Evolutionary conservation across 2,329 filamentous ascomycete species (phyloP).

Genomic region (Biscogniauxia mediterranea): DNA sequence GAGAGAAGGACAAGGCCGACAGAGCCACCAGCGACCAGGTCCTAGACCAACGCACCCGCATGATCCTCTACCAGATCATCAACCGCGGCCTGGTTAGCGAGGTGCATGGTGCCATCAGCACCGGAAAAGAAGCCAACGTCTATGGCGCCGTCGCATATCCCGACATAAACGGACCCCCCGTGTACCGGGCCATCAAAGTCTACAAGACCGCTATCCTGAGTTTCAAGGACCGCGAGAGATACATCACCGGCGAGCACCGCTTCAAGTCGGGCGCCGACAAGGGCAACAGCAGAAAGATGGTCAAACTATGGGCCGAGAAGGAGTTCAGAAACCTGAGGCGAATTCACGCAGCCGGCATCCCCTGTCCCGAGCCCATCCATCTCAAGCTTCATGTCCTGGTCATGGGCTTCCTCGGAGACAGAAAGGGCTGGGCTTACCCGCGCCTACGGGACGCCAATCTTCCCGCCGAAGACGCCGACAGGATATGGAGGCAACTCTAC

Average conservation of each 20-base stretch:
- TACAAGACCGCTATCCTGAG: conserved; percentile 98
- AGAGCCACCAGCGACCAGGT: conserved; percentile 94
- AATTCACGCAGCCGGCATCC: conserved; percentile 79
- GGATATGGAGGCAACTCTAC: conserved; percentile 77
- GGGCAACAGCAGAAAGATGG: conserved; percentile 93
- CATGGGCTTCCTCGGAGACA: conserved; percentile 90
- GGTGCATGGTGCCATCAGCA: conserved; percentile 92
- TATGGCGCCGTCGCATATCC: conserved; percentile 79
- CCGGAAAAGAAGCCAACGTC: conserved; percentile 97
- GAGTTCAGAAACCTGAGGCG: conserved; percentile 92
- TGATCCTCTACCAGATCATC: conserved; percentile 95
- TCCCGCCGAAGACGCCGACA: conserved; percentile 62
- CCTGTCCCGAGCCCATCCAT: conserved; percentile 84
- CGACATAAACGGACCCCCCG: conserved; percentile 49
- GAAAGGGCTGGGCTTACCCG: conserved; percentile 83
- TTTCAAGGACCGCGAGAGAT: conserved; percentile 96
- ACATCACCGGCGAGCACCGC: conserved; percentile 90
- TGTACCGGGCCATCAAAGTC: conserved; percentile 91
- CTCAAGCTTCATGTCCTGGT: conserved; percentile 92
- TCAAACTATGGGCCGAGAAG: conserved; percentile 98
- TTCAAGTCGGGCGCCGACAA: conserved; percentile 93
- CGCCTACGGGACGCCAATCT: conserved; percentile 84
- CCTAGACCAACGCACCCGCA: conserved; percentile 86
- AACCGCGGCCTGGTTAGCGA: conserved; percentile 87
- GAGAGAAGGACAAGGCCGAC: conserved; percentile 84